Conservation (phyloP, 2,329 filamentous ascomycete genomes). For the Trichoderma simmonsii region DNA sequence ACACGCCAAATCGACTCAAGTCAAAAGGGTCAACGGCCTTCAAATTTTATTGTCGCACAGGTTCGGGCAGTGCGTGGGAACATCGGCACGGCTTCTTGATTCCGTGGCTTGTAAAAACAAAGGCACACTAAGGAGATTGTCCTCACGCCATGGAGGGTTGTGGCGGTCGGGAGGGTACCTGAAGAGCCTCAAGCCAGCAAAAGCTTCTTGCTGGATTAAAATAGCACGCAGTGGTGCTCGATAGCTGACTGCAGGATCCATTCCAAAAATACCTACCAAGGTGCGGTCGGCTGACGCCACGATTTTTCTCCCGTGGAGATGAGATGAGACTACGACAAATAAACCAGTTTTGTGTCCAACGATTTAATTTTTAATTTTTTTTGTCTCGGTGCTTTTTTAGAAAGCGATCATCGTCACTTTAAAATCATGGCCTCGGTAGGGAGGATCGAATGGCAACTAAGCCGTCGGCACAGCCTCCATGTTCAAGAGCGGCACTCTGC, state of each 20-base stretch:
- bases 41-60: not conserved
- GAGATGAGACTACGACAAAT: not conserved
- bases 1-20: not conserved
- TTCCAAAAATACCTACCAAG: not conserved
- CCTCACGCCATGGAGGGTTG: not conserved
- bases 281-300: conserved; percentile 13
- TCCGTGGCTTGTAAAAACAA: not conserved
- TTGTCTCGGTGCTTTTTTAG: not conserved
- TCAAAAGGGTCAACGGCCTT: not conserved
- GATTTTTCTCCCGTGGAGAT: not conserved
- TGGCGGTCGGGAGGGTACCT: not conserved
- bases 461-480: not conserved
- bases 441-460: not conserved
- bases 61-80: not conserved
- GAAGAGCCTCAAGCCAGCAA: not conserved
- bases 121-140: not conserved
- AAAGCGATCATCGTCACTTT: conserved; percentile 3
- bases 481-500: not conserved
- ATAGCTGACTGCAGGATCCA: conserved; percentile 2
- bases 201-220: not conserved
- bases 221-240: not conserved
- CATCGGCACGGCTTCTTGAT: not conserved
- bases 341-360: not conserved
- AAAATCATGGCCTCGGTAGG: not conserved
- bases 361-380: not conserved